These are phyloP conservation scores for Phytophthora ohioensis DNA, from an alignment of 352 stramenopile species.

Conservation along the genomic window DNA sequence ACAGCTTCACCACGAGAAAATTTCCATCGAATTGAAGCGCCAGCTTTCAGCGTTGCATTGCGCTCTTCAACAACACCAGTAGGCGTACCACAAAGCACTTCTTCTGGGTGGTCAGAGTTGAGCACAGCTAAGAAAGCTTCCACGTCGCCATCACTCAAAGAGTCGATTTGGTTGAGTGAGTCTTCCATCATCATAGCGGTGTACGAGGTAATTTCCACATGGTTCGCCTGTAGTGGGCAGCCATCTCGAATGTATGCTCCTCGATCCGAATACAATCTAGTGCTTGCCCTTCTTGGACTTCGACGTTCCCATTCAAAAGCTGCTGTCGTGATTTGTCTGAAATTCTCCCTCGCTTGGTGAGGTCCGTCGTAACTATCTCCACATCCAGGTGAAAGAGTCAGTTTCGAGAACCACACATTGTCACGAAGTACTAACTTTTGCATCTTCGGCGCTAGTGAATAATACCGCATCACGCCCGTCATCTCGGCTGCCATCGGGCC, in stretches of 20 bases:
- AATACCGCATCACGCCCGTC: not conserved
- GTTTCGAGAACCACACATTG: constrained; percentile 10
- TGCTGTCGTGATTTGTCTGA: not conserved
- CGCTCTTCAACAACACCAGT: constrained; percentile 3
- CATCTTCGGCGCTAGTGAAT: not conserved
- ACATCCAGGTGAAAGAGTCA: not conserved
- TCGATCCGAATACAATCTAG: not conserved
- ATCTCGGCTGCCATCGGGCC: constrained; percentile 4
- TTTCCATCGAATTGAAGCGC: constrained; percentile 7
- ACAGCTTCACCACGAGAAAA: not conserved
- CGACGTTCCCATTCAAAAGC: constrained; percentile 5
- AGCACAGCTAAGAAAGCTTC: constrained; percentile 3
- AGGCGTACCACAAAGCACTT: constrained; percentile 14
- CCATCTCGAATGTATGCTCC: constrained; percentile 8
- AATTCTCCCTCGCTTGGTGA: not conserved
- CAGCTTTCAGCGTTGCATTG: constrained; percentile 9
- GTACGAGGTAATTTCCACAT: constrained; percentile 5
- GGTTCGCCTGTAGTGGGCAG: constrained; percentile 9
- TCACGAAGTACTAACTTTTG: not conserved
- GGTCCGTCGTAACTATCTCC: not conserved
- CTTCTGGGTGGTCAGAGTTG: constrained; percentile 18
- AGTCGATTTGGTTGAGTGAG: constrained; percentile 8
- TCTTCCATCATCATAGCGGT: not conserved
- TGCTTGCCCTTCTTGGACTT: not conserved
- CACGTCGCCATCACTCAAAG: not conserved